phyloP scores from a whole-genome alignment of 2,329 filamentous ascomycete species.

The Trichoderma sp. region DNA sequence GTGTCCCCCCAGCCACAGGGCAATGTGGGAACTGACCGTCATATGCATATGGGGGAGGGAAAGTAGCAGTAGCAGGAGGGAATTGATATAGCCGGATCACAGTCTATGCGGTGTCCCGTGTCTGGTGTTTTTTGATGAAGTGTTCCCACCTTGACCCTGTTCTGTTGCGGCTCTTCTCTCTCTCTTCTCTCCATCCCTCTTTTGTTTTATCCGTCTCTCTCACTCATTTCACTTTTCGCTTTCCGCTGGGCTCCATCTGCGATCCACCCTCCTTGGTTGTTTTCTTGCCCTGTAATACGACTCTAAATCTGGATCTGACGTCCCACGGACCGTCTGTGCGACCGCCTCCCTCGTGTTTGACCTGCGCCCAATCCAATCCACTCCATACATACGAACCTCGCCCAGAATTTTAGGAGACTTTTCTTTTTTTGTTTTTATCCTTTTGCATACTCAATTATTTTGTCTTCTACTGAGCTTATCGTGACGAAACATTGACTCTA shows the following conservation, averaged over 20 bases:
- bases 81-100: neutral
- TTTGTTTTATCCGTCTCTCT: neutral
- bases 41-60: neutral
- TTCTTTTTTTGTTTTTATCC: neutral
- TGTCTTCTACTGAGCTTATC: neutral
- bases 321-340: slow-evolving; percentile 7
- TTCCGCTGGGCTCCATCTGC: neutral
- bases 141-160: neutral
- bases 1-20: neutral
- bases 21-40: neutral
- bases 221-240: neutral
- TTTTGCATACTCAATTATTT: neutral
- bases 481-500: neutral
- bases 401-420: neutral
- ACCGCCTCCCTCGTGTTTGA: neutral
- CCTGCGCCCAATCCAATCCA: neutral
- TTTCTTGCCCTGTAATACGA: neutral
- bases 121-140: neutral
- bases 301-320: slow-evolving; percentile 10
- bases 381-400: neutral
- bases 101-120: neutral
- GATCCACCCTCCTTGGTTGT: neutral
- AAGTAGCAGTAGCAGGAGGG: neutral
- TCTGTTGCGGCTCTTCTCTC: neutral
- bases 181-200: neutral